Base-by-base conservation (phyloP, 176 grass and related monocot genomes). In the Ensete ventricosum region DNA sequence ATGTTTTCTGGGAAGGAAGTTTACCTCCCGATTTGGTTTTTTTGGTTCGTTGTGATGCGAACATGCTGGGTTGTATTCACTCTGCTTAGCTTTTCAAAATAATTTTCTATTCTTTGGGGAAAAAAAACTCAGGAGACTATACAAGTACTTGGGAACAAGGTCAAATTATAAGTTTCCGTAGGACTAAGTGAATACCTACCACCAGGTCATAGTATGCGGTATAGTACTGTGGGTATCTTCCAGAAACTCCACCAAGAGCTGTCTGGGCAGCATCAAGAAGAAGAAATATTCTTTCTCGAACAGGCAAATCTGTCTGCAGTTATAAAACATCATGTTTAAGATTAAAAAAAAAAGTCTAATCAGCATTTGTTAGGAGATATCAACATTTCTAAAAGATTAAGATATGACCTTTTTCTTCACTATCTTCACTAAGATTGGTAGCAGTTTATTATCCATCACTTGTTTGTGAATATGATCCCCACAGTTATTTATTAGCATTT, bases 401-500 rank as follows among this genome's bases (percentile, higher is more conserved):
- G 13, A 79, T 52, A 26, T 16, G 26, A 99, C 95, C 95, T 99
- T 99, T 91, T 94, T 94, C 88, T 99, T 99, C 81, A 99, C 95
- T 62, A 99, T 94, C 80, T 94, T 99, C 54, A 99, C 91, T 81
- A 99, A 86, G 72, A 89, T 79, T 1, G 79, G 90, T 57, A 99
- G 88, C 87, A 99, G 69, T 6, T 78, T 82, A 79, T 86, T 91
- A 87, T 99, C 95, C 34, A 91, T 85, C 53, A 94, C 95, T 77
- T 87, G 89, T 68, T 53, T 94, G 76, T 94, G 88, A 77, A 94
- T 82, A 84, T 82, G 83, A 81, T 99, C 95, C 64, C 95, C 95
- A 0, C 90, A 99, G 83, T 99, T 99, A 85, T 94, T 99, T 84
- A 89, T 72, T 63, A 99, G 85, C 90, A 94, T 94, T 86, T 99